Conservation (phyloP, 2,329 filamentous ascomycete species). For the Colletotrichum orchidophilum region DNA sequence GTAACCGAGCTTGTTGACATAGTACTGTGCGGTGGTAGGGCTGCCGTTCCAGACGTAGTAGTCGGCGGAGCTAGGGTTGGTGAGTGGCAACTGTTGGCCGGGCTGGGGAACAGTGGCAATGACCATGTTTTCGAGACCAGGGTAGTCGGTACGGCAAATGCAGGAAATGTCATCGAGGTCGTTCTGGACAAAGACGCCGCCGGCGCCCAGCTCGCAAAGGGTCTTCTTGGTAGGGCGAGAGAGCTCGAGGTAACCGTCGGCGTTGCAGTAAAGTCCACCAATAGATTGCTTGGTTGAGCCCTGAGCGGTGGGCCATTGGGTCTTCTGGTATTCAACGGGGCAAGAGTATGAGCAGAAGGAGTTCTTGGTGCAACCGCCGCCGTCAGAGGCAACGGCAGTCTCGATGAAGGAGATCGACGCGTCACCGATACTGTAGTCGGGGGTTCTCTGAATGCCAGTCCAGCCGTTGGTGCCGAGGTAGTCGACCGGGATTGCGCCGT, state of each 20-base stretch:
- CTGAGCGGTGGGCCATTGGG: constrained; percentile 85
- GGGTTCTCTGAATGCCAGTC: constrained; percentile 78
- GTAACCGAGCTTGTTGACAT: constrained; percentile 87
- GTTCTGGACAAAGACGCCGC: constrained; percentile 80
- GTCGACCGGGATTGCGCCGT: constrained; percentile 77
- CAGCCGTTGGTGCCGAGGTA: constrained; percentile 80
- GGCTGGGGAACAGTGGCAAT: constrained; percentile 74
- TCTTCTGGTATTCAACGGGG: constrained; percentile 90
- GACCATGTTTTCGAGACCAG: constrained; percentile 88
- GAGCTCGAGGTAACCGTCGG: constrained; percentile 76
- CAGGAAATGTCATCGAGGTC: constrained; percentile 72
- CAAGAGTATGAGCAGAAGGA: constrained; percentile 93
- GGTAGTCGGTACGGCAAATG: constrained; percentile 96
- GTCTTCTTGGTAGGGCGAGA: constrained; percentile 74
- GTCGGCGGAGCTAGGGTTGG: constrained; percentile 75
- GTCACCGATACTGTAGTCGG: constrained; percentile 58
- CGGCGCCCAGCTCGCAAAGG: constrained; percentile 79
- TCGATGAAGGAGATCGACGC: constrained; percentile 71
- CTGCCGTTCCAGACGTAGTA: constrained; percentile 84
- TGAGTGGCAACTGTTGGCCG: constrained; percentile 70
- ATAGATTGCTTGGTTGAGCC: constrained; percentile 84
- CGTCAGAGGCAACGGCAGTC: constrained; percentile 67
- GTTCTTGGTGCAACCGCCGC: constrained; percentile 64
- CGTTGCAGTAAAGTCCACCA: constrained; percentile 85
- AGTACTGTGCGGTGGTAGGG: constrained; percentile 91